phyloP scores from a whole-genome alignment of 2,329 filamentous ascomycete genomes.

The Zymoseptoria pseudotritici region DNA sequence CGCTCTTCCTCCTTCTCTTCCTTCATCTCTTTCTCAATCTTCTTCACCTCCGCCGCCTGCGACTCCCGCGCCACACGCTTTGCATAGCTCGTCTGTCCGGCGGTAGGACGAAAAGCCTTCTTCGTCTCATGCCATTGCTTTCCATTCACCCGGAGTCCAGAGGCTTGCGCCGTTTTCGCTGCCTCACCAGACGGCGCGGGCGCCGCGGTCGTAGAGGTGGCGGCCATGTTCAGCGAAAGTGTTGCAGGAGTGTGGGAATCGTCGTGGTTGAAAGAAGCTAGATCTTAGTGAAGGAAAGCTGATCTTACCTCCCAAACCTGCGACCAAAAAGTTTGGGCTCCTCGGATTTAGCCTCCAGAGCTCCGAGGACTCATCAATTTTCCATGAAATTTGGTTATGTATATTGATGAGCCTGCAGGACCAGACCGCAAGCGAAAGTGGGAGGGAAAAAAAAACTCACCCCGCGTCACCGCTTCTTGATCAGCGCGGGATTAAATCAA shows the following conservation, averaged over 20 bases:
- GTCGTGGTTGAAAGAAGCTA: too few relatives aligned
- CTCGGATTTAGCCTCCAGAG: background rate
- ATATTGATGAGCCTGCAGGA: background rate
- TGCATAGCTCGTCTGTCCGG: conserved; percentile 71
- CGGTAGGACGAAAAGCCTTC: conserved; percentile 74
- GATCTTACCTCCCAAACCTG: too few relatives aligned
- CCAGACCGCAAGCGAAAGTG: background rate
- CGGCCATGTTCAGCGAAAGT: conserved; percentile 3
- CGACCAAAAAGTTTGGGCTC: background rate
- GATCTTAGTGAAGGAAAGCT: too few relatives aligned
- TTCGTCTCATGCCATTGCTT: conserved; percentile 89
- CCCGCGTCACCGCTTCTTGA: background rate
- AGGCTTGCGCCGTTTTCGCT: conserved; percentile 16
- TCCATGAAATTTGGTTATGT: background rate
- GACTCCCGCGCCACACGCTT: conserved; percentile 66
- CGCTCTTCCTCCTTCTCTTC: conserved; percentile 60
- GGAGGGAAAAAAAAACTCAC: background rate
- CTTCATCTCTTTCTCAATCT: conserved; percentile 91
- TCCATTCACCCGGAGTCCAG: conserved; percentile 77
- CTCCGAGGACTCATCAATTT: background rate
- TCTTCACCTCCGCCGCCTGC: conserved; percentile 69
- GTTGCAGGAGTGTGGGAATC: too few relatives aligned
- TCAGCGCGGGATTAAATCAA: background rate
- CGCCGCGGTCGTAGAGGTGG: conserved; percentile 23
- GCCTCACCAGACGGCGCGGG: conserved; percentile 29